Percentiles rank a stretch among this genome's conserved stretches.
Evolutionary conservation across 2,329 filamentous ascomycete genomes (phyloP).

Genomic region (Alternaria conjuncta): DNA sequence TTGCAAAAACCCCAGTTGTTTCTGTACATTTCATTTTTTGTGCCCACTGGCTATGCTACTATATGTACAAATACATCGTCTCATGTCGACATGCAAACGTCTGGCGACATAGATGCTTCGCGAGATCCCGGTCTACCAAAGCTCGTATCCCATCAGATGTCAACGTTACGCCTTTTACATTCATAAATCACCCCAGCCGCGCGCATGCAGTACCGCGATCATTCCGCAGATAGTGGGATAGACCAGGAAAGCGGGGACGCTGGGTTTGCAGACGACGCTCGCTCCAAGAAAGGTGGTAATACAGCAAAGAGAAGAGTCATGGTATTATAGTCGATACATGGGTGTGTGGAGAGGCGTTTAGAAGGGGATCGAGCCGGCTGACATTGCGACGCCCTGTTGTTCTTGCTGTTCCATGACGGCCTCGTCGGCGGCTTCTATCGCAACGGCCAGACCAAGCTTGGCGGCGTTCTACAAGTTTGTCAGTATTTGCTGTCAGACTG

Average conservation of each 20-base stretch:
- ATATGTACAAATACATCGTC: constrained; percentile 41
- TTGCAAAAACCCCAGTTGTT: neutral
- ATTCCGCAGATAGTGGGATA: constrained; percentile 32
- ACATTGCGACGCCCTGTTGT: constrained; percentile 29
- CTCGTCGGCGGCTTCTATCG: constrained; percentile 56
- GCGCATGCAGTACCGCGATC: constrained; percentile 32
- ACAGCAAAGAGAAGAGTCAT: constrained; percentile 50
- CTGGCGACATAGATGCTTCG: constrained; percentile 18
- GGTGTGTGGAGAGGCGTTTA: constrained; percentile 35
- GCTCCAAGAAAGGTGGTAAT: constrained; percentile 47
- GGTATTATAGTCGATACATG: constrained; percentile 44
- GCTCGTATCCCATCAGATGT: constrained; percentile 27
- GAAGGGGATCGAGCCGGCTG: constrained; percentile 48
- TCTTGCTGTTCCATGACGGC: constrained; percentile 52
- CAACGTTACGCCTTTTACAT: constrained; percentile 33
- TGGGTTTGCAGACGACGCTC: constrained; percentile 30
- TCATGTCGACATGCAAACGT: constrained; percentile 12
- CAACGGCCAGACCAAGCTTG: constrained; percentile 93
- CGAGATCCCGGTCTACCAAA: constrained; percentile 22
- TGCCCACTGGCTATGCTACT: constrained; percentile 36
- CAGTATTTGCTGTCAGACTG: constrained; percentile 19
- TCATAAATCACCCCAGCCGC: constrained; percentile 17
- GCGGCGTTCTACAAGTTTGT: constrained; percentile 75
- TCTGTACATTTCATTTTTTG: constrained; percentile 14
- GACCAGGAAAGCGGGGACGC: constrained; percentile 28